Percentiles rank a stretch among this genome's conserved stretches.
These are phyloP conservation scores for Geranium incanum DNA, from an alignment of 441 rosid genomes.

Conservation along the genomic window DNA sequence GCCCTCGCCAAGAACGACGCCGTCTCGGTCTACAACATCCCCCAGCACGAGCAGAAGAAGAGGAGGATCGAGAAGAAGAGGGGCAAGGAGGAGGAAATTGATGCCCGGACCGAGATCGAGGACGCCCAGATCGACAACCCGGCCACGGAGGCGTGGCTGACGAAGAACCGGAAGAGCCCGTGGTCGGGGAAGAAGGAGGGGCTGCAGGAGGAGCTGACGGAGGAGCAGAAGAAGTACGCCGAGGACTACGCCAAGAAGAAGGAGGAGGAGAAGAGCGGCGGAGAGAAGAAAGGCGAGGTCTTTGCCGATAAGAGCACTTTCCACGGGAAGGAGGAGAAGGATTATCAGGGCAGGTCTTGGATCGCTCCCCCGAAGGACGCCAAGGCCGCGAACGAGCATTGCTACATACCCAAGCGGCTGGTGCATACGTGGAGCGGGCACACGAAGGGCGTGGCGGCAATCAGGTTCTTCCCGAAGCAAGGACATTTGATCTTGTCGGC, in stretches of 20 bases:
- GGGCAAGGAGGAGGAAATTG: slow-evolving; percentile 32
- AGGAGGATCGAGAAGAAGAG: slow-evolving; percentile 52
- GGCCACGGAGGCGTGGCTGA: slow-evolving; percentile 63
- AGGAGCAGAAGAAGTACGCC: slow-evolving; percentile 94
- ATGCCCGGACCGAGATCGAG: slow-evolving; percentile 27
- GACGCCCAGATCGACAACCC: slow-evolving; percentile 60
- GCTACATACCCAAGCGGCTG: slow-evolving; percentile 82
- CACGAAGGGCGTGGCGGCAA: slow-evolving; percentile 91
- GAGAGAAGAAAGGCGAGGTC: slow-evolving; percentile 76
- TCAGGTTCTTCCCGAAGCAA: slow-evolving; percentile 84
- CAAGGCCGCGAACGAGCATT: slow-evolving; percentile 85
- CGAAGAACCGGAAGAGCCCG: slow-evolving; percentile 82
- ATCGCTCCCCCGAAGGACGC: slow-evolving; percentile 93
- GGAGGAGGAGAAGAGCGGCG: slow-evolving; percentile 59
- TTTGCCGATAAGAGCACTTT: slow-evolving; percentile 79
- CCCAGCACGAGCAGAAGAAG: slow-evolving; percentile 80
- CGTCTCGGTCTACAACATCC: slow-evolving; percentile 75
- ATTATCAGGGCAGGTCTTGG: slow-evolving; percentile 98
- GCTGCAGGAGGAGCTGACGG: slow-evolving; percentile 67
- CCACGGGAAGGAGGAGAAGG: slow-evolving; percentile 93
- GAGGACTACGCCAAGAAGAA: slow-evolving; percentile 93
- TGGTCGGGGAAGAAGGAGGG: slow-evolving; percentile 97
- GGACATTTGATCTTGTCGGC: slow-evolving; percentile 98
- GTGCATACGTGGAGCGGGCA: slow-evolving; percentile 99
- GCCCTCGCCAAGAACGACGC: slow-evolving; percentile 56